Conservation (phyloP, 1,284 basidiomycete genomes). For the Austroboletus novae-zelandiae region DNA sequence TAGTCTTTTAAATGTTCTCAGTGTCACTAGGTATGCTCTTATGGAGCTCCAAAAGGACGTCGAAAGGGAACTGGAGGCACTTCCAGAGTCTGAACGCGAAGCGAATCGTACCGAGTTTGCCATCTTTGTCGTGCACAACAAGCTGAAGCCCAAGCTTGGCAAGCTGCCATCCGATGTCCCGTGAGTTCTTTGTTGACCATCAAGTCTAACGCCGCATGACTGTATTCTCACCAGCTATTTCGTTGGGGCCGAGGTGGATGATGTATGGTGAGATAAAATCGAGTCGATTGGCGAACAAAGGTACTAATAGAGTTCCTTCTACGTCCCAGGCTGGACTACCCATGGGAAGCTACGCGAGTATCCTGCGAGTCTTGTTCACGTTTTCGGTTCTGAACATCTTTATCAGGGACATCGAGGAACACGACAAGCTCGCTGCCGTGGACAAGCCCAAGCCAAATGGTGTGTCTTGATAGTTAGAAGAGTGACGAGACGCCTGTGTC, state of each 20-base stretch:
- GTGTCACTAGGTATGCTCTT: slow-evolving; percentile 71
- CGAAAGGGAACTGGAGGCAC: slow-evolving; percentile 62
- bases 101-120: slow-evolving; percentile 79
- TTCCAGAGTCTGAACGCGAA: slow-evolving; percentile 71
- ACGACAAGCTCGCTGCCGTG: slow-evolving; percentile 59
- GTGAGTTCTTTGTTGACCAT: slow-evolving; percentile 40
- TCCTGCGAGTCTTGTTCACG: slow-evolving; percentile 15
- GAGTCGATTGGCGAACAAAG: slow-evolving; percentile 6
- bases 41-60: slow-evolving; percentile 86
- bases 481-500: background rate
- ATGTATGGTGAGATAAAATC: slow-evolving; percentile 51
- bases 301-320: slow-evolving; percentile 10
- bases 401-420: slow-evolving; percentile 72
- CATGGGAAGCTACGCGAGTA: slow-evolving; percentile 76
- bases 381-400: slow-evolving; percentile 4
- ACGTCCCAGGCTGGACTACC: slow-evolving; percentile 71
- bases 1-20: slow-evolving; percentile 5
- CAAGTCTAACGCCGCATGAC: slow-evolving; percentile 2
- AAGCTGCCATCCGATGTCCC: slow-evolving; percentile 62
- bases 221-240: slow-evolving; percentile 56
- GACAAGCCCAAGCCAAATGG: slow-evolving; percentile 26
- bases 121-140: slow-evolving; percentile 95
- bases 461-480: background rate
- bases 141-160: slow-evolving; percentile 82
- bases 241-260: slow-evolving; percentile 61